Evolutionary conservation across 441 rosid genomes (phyloP), one percentile per base, ranked within the genome.

Genomic region (Metrosideros polymorpha): DNA sequence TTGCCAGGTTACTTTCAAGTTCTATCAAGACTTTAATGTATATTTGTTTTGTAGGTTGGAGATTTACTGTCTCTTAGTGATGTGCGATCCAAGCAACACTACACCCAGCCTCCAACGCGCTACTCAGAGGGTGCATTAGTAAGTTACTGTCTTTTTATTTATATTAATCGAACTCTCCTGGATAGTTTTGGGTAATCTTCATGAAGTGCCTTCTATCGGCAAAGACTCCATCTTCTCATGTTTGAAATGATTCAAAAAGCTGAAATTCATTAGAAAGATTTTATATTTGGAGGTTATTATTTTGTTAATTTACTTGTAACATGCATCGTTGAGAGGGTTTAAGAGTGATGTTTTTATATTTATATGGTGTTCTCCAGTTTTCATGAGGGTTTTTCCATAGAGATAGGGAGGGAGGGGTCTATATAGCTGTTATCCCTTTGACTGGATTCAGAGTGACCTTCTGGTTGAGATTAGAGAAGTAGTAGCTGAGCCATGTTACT

Each of bases 71-170:
- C 82, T 91, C 89, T 94, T 88, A 89, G 89, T 85, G 93, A 92
- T 87, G 93, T 92, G 85, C 94, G 94, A 87, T 92, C 93, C 90
- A 92, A 92, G 92, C 98, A 95, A 91, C 98, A 98, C 91, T 86
- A 91, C 90, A 98, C 99, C 45, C 95, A 93, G 90, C 97, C 94
- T 89, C 95, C 99, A 85, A 86, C 96, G 75, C 99, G 98, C 91
- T 98, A 93, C 91, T 93, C 96, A 17, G 99, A 98, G 91, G 99
- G 94, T 85, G 93, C 99, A 89, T 90, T 98, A 97, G 99, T 98
- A 94, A 71, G 79, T 71, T 71, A 25, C n/a, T 71, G 79, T 71
- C 47, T 39, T 71, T 39, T 71, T 39, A 39, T 22, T 12, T 71
- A 39, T 22, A 22, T 5, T 39, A 39, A 39, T 71, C 3, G 15